Evolutionary conservation across 805 yeast genomes (phyloP).

Genomic region (Jamesozyma hellenica): DNA sequence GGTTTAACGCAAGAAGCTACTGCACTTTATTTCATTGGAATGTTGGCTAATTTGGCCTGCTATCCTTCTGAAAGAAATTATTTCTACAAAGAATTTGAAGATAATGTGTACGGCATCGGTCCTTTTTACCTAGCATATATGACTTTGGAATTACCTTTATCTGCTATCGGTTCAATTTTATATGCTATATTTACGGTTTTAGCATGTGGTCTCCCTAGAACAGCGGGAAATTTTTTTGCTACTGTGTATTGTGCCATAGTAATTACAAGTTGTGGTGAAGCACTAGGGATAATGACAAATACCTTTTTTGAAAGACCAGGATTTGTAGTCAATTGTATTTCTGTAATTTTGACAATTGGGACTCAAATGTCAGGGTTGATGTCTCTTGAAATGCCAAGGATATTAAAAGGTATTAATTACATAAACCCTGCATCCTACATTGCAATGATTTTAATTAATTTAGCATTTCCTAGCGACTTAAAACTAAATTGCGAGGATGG

Average conservation of each 20-base stretch:
- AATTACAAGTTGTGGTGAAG: constrained; percentile 68
- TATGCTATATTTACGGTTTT: constrained; percentile 56
- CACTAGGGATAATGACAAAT: constrained; percentile 72
- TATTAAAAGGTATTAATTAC: constrained; percentile 63
- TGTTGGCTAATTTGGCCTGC: constrained; percentile 65
- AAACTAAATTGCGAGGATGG: constrained; percentile 41
- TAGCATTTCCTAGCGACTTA: constrained; percentile 45
- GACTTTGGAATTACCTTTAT: constrained; percentile 26
- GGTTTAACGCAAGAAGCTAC: constrained; percentile 70
- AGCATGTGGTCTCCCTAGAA: constrained; percentile 64
- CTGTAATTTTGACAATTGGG: constrained; percentile 58
- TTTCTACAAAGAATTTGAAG: constrained; percentile 71
- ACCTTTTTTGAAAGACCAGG: constrained; percentile 68
- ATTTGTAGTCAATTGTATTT: constrained; percentile 64
- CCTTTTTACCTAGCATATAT: constrained; percentile 44
- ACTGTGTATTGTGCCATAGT: constrained; percentile 44
- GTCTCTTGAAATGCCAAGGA: constrained; percentile 64
- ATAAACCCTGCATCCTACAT: constrained; percentile 71
- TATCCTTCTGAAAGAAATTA: constrained; percentile 66
- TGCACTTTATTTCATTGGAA: constrained; percentile 67
- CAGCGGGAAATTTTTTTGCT: constrained; percentile 56
- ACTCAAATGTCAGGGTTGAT: constrained; percentile 77
- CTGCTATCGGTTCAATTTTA: constrained; percentile 37
- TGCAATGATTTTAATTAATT: constrained; percentile 48
- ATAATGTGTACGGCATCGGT: constrained; percentile 53